Base-by-base conservation (phyloP, 179 eudicot species). In the Patellifolia procumbens region DNA sequence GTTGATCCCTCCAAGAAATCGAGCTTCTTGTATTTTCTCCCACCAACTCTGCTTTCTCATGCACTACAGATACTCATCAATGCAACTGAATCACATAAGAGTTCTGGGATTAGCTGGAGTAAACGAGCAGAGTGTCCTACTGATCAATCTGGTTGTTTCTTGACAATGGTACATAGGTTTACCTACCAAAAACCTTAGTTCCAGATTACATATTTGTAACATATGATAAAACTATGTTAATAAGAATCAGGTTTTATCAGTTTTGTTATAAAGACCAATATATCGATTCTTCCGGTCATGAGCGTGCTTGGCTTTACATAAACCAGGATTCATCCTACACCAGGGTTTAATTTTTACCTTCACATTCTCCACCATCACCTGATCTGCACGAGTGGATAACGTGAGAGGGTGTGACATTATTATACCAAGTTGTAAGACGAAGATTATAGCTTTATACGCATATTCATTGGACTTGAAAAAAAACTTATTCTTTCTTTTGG, bases 51-150 rank as follows among this genome's bases (percentile, higher is more conserved):
- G 77, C 85, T 94, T 10, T 87, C 91, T 28, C 65, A 79, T 77
- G 95, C 92, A 39, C 81, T 93, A 77, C 53, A 56, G 53, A 83
- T 91, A 83, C 90, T 93, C 74, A 70, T 87, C 64, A 74, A 3
- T 67, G 94, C 92, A 43, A 83, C 88, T 68, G 70, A 83, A 59
- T 88, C 91, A 55, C 84, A 88, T 42, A 61, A 84, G 79, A 89
- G 81, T 74, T 85, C 84, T 63, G 96, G 93, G 68, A 70, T 94
- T 73, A 85, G 89, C 82, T 94, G 97, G 98, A 81, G 82, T 77
- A 63, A 81, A 32, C 86, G 85, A 65, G 70, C 75, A 24, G 81
- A 84, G 63, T 94, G 98, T 80, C 79, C 85, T 43, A 79, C 89
- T 63, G 83, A 83, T 80, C 87, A 89, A 48, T 62, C 80, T 0